Percentiles rank a stretch among this genome's conserved stretches.
Evolutionary conservation across 352 stramenopile species (phyloP).

Genomic region (Phytophthora hibernalis): DNA sequence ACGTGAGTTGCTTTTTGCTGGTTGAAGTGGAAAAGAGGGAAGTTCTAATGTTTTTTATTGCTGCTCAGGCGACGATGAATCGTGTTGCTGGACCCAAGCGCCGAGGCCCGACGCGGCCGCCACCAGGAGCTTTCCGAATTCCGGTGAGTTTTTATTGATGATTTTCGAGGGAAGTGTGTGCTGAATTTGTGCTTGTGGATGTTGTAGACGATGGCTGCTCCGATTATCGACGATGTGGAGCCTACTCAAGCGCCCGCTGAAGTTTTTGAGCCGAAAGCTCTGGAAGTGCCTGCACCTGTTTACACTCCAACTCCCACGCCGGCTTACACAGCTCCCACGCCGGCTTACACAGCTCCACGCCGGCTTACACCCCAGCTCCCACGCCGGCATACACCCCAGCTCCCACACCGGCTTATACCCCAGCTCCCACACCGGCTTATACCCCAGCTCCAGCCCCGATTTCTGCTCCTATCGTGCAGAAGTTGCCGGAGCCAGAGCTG

Average conservation of each 20-base stretch:
- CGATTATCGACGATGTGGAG: slow-evolving; percentile 40
- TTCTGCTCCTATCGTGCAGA: slow-evolving; percentile 26
- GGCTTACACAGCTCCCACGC: background rate
- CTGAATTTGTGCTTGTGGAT: slow-evolving; percentile 15
- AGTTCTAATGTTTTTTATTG: background rate
- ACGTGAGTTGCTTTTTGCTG: slow-evolving; percentile 51
- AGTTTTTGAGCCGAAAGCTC: slow-evolving; percentile 19
- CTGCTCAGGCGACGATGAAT: slow-evolving; percentile 70
- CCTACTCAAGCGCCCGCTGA: slow-evolving; percentile 19
- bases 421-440: background rate
- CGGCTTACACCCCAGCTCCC: slow-evolving; percentile 1
- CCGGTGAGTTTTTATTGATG: slow-evolving; percentile 37
- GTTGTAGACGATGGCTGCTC: slow-evolving; percentile 50
- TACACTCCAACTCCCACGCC: slow-evolving; percentile 8
- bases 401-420: background rate
- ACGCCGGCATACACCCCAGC: slow-evolving; percentile 16
- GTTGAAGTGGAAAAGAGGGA: slow-evolving; percentile 2
- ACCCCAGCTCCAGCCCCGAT: slow-evolving; percentile 2
- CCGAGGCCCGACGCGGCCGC: slow-evolving; percentile 67
- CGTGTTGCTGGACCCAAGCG: slow-evolving; percentile 80
- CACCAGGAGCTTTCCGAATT: slow-evolving; percentile 72
- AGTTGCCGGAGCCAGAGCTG: slow-evolving; percentile 35
- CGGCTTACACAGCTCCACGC: too few species aligned
- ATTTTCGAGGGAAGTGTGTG: slow-evolving; percentile 6
- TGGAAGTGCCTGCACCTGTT: slow-evolving; percentile 7